Evolutionary conservation across 371 early-diverging fungal species (phyloP).

Genomic region (Apophysomyces trapeziformis): DNA sequence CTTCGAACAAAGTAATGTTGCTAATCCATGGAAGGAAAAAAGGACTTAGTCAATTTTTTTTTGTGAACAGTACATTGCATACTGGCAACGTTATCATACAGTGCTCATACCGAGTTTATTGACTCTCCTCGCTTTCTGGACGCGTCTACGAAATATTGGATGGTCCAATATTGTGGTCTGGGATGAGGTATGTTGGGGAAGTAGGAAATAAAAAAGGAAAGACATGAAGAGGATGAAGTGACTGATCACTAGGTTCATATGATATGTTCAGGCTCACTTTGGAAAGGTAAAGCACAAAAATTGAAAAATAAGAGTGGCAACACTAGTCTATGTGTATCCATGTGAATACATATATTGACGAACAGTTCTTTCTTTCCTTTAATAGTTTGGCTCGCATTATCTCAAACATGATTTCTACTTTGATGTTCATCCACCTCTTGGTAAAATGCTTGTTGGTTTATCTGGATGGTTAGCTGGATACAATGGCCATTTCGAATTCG

Average conservation of each 20-base stretch:
- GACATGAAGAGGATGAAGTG: not conserved
- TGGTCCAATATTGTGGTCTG: slow-evolving; percentile 80
- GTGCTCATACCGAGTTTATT: slow-evolving; percentile 57
- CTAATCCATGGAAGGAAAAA: not conserved
- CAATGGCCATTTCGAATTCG: slow-evolving; percentile 90
- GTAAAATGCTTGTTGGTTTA: slow-evolving; percentile 97
- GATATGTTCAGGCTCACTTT: slow-evolving; percentile 82
- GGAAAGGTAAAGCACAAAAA: slow-evolving; percentile 66
- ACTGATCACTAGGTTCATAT: not conserved
- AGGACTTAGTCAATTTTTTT: not conserved
- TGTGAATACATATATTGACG: too few species aligned
- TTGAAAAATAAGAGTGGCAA: too few species aligned
- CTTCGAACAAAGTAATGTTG: slow-evolving; percentile 41
- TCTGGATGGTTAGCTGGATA: slow-evolving; percentile 91
- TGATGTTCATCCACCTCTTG: slow-evolving; percentile 99
- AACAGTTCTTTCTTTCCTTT: not conserved
- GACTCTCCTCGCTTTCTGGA: slow-evolving; percentile 72
- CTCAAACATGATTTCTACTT: slow-evolving; percentile 95
- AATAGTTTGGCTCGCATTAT: slow-evolving; percentile 93
- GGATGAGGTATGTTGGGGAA: slow-evolving; percentile 62
- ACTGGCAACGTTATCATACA: slow-evolving; percentile 56
- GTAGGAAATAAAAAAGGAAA: slow-evolving; percentile 28
- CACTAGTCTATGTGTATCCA: too few species aligned
- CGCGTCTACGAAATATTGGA: slow-evolving; percentile 84
- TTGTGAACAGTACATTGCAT: slow-evolving; percentile 41